Evolutionary conservation across 2,329 filamentous ascomycete genomes (phyloP).

Genomic region (Trichoderma atroviride): DNA sequence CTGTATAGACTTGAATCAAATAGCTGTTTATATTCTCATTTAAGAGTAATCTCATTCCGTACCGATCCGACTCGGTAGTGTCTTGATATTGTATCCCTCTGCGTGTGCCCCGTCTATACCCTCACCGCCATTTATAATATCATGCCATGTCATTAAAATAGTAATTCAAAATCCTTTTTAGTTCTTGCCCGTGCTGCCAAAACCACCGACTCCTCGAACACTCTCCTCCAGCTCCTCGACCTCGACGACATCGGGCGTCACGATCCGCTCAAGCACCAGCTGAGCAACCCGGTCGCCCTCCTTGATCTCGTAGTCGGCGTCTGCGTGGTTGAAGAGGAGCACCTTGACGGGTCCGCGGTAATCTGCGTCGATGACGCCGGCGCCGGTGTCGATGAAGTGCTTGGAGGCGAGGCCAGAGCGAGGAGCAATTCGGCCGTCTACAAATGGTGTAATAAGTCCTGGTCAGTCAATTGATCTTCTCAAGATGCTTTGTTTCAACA

Average conservation of each 20-base stretch:
- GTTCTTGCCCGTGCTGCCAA: slow-evolving; percentile 76
- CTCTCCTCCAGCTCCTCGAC: slow-evolving; percentile 88
- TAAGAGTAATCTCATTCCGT: neutral
- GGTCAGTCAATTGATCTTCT: neutral
- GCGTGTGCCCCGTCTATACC: neutral
- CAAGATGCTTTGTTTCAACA: slow-evolving; percentile 37
- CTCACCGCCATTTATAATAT: neutral
- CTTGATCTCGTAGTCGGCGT: slow-evolving; percentile 77
- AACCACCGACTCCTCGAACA: slow-evolving; percentile 85
- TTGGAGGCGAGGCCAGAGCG: slow-evolving; percentile 90
- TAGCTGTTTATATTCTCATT: neutral
- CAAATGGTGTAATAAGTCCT: neutral
- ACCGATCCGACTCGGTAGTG: neutral
- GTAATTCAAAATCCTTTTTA: slow-evolving; percentile 8
- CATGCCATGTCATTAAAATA: neutral
- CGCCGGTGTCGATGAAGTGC: slow-evolving; percentile 94
- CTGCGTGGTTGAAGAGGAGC: slow-evolving; percentile 88
- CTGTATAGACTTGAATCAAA: slow-evolving; percentile 4
- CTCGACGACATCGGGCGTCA: slow-evolving; percentile 88
- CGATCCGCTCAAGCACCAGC: slow-evolving; percentile 91
- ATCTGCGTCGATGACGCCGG: slow-evolving; percentile 96
- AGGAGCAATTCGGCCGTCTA: slow-evolving; percentile 86
- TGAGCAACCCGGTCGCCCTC: slow-evolving; percentile 92
- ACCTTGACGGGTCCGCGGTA: slow-evolving; percentile 95
- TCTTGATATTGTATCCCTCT: neutral